Evolutionary conservation across 257 asterid genomes (phyloP).

Genomic region (Solanum neorickii): DNA sequence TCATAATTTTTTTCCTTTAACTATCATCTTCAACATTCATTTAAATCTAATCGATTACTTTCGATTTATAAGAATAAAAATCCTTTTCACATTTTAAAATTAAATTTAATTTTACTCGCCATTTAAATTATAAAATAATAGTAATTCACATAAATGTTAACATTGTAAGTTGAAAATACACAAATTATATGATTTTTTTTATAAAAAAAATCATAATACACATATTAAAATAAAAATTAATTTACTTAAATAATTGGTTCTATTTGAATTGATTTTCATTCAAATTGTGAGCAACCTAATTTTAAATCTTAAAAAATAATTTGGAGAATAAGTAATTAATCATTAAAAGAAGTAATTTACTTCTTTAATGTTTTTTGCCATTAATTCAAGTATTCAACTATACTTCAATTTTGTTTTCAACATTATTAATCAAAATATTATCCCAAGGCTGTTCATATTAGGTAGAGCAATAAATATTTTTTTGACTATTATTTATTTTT

Average conservation of each 20-base stretch:
- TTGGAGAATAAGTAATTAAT: too few species aligned
- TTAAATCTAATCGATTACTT: background rate
- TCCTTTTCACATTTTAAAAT: too few species aligned
- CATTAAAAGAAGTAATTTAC: too few species aligned
- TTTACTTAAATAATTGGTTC: too few species aligned
- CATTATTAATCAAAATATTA: background rate
- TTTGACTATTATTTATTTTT: background rate
- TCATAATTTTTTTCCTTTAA: background rate
- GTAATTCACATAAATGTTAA: background rate
- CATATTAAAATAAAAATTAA: too few species aligned
- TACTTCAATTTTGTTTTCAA: background rate
- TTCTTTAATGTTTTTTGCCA: background rate
- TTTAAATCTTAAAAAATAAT: too few species aligned
- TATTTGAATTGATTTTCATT: too few species aligned
- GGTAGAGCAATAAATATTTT: background rate
- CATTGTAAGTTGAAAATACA: background rate
- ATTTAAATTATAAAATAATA: background rate
- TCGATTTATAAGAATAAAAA: background rate
- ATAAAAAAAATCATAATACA: too few species aligned
- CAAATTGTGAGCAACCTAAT: background rate
- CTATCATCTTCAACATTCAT: background rate
- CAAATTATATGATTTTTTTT: background rate
- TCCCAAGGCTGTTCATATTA: background rate
- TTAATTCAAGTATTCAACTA: background rate
- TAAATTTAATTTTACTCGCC: background rate